Base-by-base conservation (phyloP, 345 rosid genomes). In the Rhizophora mangle region DNA sequence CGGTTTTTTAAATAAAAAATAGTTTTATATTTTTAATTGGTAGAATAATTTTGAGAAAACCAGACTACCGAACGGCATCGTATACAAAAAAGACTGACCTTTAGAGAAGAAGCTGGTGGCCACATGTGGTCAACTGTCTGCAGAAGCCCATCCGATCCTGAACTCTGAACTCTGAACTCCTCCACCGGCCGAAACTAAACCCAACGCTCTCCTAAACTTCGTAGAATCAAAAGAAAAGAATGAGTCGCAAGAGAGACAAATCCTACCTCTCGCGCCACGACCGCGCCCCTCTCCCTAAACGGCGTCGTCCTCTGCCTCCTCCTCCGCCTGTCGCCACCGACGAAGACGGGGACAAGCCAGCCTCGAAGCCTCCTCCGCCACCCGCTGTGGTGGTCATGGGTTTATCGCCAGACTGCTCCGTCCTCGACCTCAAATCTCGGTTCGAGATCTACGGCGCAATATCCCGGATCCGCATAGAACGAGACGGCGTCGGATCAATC, bases 381-480 rank as follows among this genome's bases (percentile, higher is more conserved):
- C 92, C 90, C 2, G 86, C 89, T 8, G 76, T 93, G 5, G 80
- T 88, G 19, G 85, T 85, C 7, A 71, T 54, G 72, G 97, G 94
- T 18, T 82, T 94, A 61, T 68, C 88, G 8, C 70, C 72, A 29
- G 75, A 79, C 73, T 88, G 90, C 68, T 89, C 98, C n/a, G 98
- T 93, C 11, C 85, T 93, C 32, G 97, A 91, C 78, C 83, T 93
- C 58, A 93, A 93, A 80, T 89, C 93, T 5, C 84, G 94, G 72
- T 89, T 93, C 85, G 94, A 89, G 94, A 89, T 93, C 83, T 89
- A 91, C 84, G 97, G 98, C 21, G 56, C 96, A 3, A 86, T 93
- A 56, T 91, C 96, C 49, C 87, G 97, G 67, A 88, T 88, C 74
- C 90, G 96, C 55, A 91, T 91, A 75, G 89, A 87, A 68, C 75